Evolutionary conservation across 345 rosid species (phyloP), one percentile per base, ranked within the genome.

Genomic region (Ceriops decandra): DNA sequence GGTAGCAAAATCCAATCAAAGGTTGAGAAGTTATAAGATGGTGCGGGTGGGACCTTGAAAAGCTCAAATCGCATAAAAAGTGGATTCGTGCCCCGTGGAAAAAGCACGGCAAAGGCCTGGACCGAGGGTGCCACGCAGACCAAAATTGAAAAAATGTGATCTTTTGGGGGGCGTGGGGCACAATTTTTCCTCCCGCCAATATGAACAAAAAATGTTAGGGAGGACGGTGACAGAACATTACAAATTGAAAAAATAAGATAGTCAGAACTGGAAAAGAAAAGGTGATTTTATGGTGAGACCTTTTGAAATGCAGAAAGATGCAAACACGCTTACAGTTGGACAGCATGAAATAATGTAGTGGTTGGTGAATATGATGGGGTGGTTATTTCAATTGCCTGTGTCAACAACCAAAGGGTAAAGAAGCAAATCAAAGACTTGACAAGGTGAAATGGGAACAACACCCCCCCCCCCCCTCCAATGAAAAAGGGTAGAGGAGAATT

Each of bases 351-450:
- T 62, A 75, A 63, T 67, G 76, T 63, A 63, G 47, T 69, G 80
- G 81, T 82, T 75, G 86, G 83, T 81, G 77, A 75, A 71, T 81
- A 81, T 83, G 74, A 82, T 76, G 77, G 66, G 26, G 56, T 26
- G 69, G 16, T 64, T 17, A 31, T 47, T 49, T 63, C 62, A 62
- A 62, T 58, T 13, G 54, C 52, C 62, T 21, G 19, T 13, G 49
- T 42, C 49, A 42, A 42, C 49, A 42, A 42, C 49, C 74, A 51
- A n/a, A 7, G 19, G 62, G 22, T 42, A 38, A 26, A 22, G 38
- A 35, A 21, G 36, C 36, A 26, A 13, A 24, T 56, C 17, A 8
- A 61, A 46, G 5, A 42, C 59, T 17, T 24, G 58, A 74, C 30
- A 52, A 56, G n/a, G 49, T 32, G 20, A 60, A 21, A 42, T 36